Evolutionary conservation across 208 protist genomes (phyloP).

Genomic region (Acanthamoeba sp.): DNA sequence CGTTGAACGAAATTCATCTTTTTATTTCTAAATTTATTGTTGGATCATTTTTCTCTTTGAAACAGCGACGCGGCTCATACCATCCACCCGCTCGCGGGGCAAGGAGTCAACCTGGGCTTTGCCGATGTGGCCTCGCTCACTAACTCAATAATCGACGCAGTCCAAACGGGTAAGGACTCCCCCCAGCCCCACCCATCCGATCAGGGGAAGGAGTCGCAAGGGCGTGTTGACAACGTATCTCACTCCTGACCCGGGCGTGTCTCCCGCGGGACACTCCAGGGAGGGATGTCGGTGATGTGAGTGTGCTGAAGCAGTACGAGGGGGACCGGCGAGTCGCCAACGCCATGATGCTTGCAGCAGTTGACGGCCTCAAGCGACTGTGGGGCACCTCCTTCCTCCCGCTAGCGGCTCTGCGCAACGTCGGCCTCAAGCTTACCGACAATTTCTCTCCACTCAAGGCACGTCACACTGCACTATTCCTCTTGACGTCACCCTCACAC

Average conservation of each 20-base stretch:
- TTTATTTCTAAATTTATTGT: no score
- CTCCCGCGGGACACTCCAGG: background rate
- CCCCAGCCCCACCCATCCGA: background rate
- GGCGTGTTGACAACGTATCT: no score
- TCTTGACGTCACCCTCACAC: background rate
- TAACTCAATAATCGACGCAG: background rate
- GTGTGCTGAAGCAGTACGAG: slow-evolving; percentile 71
- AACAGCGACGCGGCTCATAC: slow-evolving; percentile 93
- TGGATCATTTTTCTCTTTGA: no score
- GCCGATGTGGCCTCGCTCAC: slow-evolving; percentile 86
- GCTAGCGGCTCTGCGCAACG: slow-evolving; percentile 1
- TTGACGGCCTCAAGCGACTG: slow-evolving; percentile 76
- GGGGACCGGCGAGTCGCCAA: slow-evolving; percentile 11
- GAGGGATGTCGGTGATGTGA: slow-evolving; percentile 49
- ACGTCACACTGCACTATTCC: background rate
- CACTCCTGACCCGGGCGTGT: background rate
- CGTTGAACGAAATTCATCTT: no score
- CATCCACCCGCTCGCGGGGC: slow-evolving; percentile 94
- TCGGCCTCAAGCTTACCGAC: slow-evolving; percentile 74
- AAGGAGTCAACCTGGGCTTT: slow-evolving; percentile 94
- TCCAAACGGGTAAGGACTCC: background rate
- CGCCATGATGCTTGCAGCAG: slow-evolving; percentile 52
- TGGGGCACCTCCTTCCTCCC: slow-evolving; percentile 61
- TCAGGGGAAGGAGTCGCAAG: no score
- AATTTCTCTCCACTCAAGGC: slow-evolving; percentile 71